A percentile compares a stretch with the other conserved stretches of the same genome.
Evolutionary conservation across 2,329 filamentous ascomycete genomes (phyloP).

Genomic region (Ramularia endophylla): DNA sequence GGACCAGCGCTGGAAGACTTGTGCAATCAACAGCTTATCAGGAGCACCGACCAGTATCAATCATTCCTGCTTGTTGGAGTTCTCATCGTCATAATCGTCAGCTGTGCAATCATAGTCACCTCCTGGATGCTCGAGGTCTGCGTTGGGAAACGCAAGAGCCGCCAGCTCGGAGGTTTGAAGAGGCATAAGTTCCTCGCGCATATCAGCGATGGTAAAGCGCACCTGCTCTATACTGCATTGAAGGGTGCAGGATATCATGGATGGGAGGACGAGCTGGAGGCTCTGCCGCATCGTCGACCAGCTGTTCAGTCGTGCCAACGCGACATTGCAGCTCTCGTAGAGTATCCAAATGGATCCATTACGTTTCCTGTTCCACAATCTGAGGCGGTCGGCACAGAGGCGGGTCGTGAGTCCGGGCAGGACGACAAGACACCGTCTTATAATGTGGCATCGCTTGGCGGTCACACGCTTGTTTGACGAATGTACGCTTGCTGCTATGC

Average conservation of each 20-base stretch:
- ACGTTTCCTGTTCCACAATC: too few relatives aligned
- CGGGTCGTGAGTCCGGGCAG: too few relatives aligned
- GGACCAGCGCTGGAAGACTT: background rate
- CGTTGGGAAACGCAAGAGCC: conserved; percentile 3
- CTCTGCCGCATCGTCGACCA: too few relatives aligned
- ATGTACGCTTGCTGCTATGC: too few relatives aligned
- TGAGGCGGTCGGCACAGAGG: too few relatives aligned
- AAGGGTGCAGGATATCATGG: conserved; percentile 1
- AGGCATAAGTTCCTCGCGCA: conserved; percentile 2
- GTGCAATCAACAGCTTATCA: conserved; percentile 1
- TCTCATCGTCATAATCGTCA: conserved; percentile 1
- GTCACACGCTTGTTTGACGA: too few relatives aligned
- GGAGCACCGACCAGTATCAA: conserved; percentile 3
- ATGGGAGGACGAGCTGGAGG: conserved; percentile 1
- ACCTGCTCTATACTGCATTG: conserved; percentile 1
- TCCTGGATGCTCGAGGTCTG: conserved; percentile 4
- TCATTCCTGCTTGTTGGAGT: conserved; percentile 4
- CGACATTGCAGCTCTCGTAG: too few relatives aligned
- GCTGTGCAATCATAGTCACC: conserved; percentile 3
- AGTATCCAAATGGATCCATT: too few relatives aligned
- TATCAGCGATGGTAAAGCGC: conserved; percentile 3
- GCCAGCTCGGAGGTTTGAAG: background rate
- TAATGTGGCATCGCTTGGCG: too few relatives aligned
- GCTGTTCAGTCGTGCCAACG: too few relatives aligned
- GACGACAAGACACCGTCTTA: too few relatives aligned